These are phyloP conservation scores for Trichomonascaceae sp. DNA, from an alignment of 1,139 yeast genomes.

Conservation along the genomic window DNA sequence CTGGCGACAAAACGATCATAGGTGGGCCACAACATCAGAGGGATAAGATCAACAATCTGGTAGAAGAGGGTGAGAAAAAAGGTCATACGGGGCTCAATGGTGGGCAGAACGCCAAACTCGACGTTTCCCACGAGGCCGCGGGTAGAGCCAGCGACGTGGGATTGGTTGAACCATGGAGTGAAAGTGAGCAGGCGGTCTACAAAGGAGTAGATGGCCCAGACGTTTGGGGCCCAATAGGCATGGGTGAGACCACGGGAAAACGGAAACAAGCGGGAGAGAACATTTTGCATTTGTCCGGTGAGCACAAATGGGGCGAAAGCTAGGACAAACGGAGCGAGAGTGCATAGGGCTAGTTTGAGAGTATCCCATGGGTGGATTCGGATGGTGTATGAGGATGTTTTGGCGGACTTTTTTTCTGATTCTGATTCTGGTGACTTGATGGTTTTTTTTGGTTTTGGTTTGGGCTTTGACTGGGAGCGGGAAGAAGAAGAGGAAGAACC, in stretches of 20 bases:
- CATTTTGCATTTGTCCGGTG: slow-evolving; percentile 49
- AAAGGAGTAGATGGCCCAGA: slow-evolving; percentile 91
- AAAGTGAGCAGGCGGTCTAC: slow-evolving; percentile 59
- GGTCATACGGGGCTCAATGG: slow-evolving; percentile 64
- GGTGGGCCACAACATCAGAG: slow-evolving; percentile 62
- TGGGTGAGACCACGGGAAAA: slow-evolving; percentile 93
- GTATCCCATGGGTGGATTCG: slow-evolving; percentile 43
- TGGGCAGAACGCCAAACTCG: slow-evolving; percentile 66
- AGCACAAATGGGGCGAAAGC: slow-evolving; percentile 78
- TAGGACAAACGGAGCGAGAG: slow-evolving; percentile 43
- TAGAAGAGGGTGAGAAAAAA: slow-evolving; percentile 69
- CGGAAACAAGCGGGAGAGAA: slow-evolving; percentile 67
- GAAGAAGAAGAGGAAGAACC: not conserved
- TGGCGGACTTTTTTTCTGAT: not conserved
- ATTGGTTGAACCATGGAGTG: slow-evolving; percentile 25
- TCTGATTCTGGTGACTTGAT: not conserved
- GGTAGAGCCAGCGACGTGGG: slow-evolving; percentile 35
- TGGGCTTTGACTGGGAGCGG: not conserved
- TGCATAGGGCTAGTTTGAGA: slow-evolving; percentile 52
- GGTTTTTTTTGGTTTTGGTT: too few species aligned
- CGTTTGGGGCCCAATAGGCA: slow-evolving; percentile 98
- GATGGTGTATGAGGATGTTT: slow-evolving; percentile 1
- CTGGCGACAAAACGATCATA: slow-evolving; percentile 72
- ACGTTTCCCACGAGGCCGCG: slow-evolving; percentile 90
- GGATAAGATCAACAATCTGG: slow-evolving; percentile 61